phyloP scores from a whole-genome alignment of 352 stramenopile species.

The Pythium sp. region DNA sequence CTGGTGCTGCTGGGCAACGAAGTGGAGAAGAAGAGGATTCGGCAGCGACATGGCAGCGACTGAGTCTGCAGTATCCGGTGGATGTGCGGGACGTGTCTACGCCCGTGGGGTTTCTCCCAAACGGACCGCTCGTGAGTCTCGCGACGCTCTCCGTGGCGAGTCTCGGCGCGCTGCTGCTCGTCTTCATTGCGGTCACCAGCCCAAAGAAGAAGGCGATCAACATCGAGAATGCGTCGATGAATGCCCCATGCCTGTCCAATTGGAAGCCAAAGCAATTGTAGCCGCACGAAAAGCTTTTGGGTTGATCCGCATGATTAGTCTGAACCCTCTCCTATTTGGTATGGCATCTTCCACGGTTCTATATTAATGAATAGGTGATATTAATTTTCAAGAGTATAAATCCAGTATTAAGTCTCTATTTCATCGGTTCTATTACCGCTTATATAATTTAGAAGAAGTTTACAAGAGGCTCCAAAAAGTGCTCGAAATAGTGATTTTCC shows the following conservation, averaged over 20 bases:
- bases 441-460: not conserved
- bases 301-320: not conserved
- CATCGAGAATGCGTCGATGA: not conserved
- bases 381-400: not conserved
- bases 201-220: slow-evolving; percentile 10
- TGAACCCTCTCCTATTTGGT: not conserved
- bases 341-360: too few species aligned
- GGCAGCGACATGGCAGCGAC: slow-evolving; percentile 23
- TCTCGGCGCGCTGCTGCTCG: slow-evolving; percentile 33
- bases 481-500: not conserved
- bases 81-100: slow-evolving; percentile 23
- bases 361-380: not conserved
- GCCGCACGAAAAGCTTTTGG: not conserved
- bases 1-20: not conserved
- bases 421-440: not conserved
- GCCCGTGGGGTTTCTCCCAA: slow-evolving; percentile 48
- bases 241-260: not conserved
- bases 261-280: slow-evolving; percentile 8
- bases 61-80: slow-evolving; percentile 24
- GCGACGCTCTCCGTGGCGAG: slow-evolving; percentile 41
- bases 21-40: not conserved
- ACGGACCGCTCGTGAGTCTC: slow-evolving; percentile 36
- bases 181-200: slow-evolving; percentile 27
- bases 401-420: not conserved
- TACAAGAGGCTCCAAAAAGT: not conserved